phyloP scores from a whole-genome alignment of 1,284 basidiomycete species.

The Boletus subluridellus region DNA sequence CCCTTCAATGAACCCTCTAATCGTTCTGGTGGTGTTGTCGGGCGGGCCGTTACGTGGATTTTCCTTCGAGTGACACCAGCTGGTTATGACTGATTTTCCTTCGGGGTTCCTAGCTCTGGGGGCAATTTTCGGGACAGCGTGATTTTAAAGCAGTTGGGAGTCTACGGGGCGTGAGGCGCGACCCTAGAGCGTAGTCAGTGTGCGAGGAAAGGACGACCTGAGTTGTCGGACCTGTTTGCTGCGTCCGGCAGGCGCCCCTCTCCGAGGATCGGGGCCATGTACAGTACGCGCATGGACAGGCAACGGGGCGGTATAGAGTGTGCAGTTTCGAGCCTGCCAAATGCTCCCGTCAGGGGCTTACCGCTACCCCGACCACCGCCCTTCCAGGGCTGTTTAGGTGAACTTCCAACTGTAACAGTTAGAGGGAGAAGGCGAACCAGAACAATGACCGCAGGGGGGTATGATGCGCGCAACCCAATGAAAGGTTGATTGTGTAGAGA shows the following conservation, averaged over 20 bases:
- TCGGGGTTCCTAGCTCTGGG: not conserved
- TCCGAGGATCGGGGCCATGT: not conserved
- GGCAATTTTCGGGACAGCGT: not conserved
- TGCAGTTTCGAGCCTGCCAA: not conserved
- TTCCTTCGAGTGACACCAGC: not conserved
- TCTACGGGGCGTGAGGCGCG: not conserved
- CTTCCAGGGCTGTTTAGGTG: no score
- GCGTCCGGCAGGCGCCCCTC: not conserved
- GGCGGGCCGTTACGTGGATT: not conserved
- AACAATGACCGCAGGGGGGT: not conserved
- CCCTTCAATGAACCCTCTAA: no score
- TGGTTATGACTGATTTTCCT: not conserved
- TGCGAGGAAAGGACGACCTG: not conserved
- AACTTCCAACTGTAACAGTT: not conserved
- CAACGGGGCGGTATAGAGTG: not conserved
- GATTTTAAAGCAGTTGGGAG: not conserved
- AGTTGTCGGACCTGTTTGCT: not conserved
- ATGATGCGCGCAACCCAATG: no score
- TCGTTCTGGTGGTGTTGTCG: no score
- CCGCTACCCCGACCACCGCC: no score
- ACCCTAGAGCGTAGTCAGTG: not conserved
- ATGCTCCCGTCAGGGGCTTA: not conserved
- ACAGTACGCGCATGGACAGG: not conserved
- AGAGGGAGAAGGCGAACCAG: not conserved
- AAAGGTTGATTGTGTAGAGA: no score